Evolutionary conservation across 2,329 filamentous ascomycete genomes (phyloP).

Genomic region (Cordyceps fumosorosea): DNA sequence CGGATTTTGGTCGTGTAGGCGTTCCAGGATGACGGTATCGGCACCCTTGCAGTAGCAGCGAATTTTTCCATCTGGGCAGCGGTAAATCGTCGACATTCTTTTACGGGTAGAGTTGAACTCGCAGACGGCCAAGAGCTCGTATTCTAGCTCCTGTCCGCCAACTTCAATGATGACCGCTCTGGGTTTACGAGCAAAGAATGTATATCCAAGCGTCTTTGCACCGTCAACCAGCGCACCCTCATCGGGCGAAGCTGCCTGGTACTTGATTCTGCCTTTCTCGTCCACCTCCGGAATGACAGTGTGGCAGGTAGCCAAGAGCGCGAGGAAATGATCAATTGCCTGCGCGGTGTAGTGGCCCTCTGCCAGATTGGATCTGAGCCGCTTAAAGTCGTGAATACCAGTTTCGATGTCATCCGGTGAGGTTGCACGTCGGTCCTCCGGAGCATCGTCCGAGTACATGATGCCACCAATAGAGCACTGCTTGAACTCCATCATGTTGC

Average conservation of each 20-base stretch:
- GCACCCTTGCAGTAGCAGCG: constrained; percentile 93
- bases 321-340: constrained; percentile 72
- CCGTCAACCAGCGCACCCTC: constrained; percentile 96
- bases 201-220: constrained; percentile 77
- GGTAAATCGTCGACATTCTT: constrained; percentile 95
- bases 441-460: constrained; percentile 86
- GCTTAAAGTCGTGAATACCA: constrained; percentile 79
- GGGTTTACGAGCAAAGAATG: constrained; percentile 85
- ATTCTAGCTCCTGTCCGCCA: constrained; percentile 67
- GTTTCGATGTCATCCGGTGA: constrained; percentile 70
- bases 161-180: constrained; percentile 78
- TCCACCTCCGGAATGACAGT: constrained; percentile 92
- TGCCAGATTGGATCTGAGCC: constrained; percentile 62
- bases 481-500: constrained; percentile 98
- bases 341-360: constrained; percentile 42
- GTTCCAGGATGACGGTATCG: constrained; percentile 94
- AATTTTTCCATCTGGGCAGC: constrained; percentile 92
- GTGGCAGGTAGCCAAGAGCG: constrained; percentile 83
- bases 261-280: constrained; percentile 82
- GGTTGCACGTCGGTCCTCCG: constrained; percentile 79
- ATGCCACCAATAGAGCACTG: constrained; percentile 90
- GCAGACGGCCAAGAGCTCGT: constrained; percentile 90
- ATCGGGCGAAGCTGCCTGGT: constrained; percentile 94
- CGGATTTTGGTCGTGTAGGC: constrained; percentile 74
- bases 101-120: constrained; percentile 95